These are phyloP conservation scores for Nakazawaea molendinolei DNA, from an alignment of 805 yeast genomes.

Conservation along the genomic window DNA sequence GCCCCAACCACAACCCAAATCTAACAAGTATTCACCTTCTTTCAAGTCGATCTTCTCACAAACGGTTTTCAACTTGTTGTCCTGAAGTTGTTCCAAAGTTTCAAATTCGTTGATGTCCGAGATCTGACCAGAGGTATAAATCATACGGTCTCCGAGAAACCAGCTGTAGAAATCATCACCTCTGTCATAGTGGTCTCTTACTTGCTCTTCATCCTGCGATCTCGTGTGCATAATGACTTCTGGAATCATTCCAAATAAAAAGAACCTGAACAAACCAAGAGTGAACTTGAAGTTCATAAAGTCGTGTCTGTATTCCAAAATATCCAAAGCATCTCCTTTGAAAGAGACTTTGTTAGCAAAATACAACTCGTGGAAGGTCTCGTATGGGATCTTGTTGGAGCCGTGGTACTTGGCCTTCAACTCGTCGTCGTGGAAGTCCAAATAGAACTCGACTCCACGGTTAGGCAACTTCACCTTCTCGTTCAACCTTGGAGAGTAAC, in stretches of 20 bases:
- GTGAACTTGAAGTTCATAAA: constrained; percentile 86
- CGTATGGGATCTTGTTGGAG: constrained; percentile 77
- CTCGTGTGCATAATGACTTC: constrained; percentile 89
- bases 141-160: constrained; percentile 93
- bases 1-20: constrained; percentile 96
- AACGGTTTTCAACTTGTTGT: constrained; percentile 80
- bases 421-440: constrained; percentile 73
- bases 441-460: constrained; percentile 69
- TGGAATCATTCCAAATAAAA: constrained; percentile 83
- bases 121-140: constrained; percentile 84
- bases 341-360: constrained; percentile 79
- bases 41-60: constrained; percentile 78
- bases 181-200: constrained; percentile 90
- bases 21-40: constrained; percentile 70
- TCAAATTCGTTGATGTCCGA: constrained; percentile 65
- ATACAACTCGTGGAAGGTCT: constrained; percentile 83
- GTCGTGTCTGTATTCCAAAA: constrained; percentile 83
- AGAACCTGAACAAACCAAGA: constrained; percentile 65
- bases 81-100: constrained; percentile 75
- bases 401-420: constrained; percentile 67
- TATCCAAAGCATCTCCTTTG: constrained; percentile 82
- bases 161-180: constrained; percentile 93
- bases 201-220: constrained; percentile 95
- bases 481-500: constrained; percentile 75
- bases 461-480: constrained; percentile 72